phyloP scores from a whole-genome alignment of 495 filamentous ascomycete species.

The Oleoguttula mirabilis region DNA sequence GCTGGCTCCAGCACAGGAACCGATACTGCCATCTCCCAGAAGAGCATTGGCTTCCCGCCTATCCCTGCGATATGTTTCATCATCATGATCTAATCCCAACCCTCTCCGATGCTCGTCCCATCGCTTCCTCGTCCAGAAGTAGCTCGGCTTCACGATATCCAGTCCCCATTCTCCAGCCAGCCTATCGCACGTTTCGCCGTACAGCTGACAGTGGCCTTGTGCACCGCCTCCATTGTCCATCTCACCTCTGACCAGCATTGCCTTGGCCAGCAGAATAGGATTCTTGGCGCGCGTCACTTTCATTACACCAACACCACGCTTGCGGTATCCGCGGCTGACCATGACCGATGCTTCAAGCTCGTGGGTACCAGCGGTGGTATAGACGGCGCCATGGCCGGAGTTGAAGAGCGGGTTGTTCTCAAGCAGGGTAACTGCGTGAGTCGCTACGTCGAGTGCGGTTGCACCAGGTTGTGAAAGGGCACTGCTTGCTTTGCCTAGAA shows the following conservation, averaged over 20 bases:
- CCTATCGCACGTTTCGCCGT: slow-evolving; percentile 52
- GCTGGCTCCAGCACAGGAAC: no score
- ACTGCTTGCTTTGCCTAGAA: slow-evolving; percentile 36
- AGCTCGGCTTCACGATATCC: slow-evolving; percentile 53
- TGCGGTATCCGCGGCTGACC: slow-evolving; percentile 60
- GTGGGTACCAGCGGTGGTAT: slow-evolving; percentile 67
- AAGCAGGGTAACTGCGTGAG: slow-evolving; percentile 61
- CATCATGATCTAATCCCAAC: slow-evolving; percentile 27
- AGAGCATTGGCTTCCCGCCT: slow-evolving; percentile 1
- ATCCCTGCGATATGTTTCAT: slow-evolving; percentile 13
- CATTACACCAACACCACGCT: slow-evolving; percentile 66
- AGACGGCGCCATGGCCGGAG: slow-evolving; percentile 72
- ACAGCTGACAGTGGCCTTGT: slow-evolving; percentile 56
- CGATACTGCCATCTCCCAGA: neutral
- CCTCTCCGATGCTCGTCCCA: slow-evolving; percentile 75
- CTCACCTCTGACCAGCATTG: slow-evolving; percentile 55
- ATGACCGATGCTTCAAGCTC: slow-evolving; percentile 88
- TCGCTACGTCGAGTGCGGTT: slow-evolving; percentile 58
- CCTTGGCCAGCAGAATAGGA: slow-evolving; percentile 62
- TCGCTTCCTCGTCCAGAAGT: slow-evolving; percentile 65
- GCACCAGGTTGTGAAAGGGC: slow-evolving; percentile 31
- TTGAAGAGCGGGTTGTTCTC: slow-evolving; percentile 83
- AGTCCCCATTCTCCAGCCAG: slow-evolving; percentile 55
- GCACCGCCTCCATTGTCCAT: slow-evolving; percentile 31
- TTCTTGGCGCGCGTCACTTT: slow-evolving; percentile 61